These are phyloP conservation scores for Aspergillus tamarii DNA, from an alignment of 2,329 filamentous ascomycete genomes.

Conservation along the genomic window DNA sequence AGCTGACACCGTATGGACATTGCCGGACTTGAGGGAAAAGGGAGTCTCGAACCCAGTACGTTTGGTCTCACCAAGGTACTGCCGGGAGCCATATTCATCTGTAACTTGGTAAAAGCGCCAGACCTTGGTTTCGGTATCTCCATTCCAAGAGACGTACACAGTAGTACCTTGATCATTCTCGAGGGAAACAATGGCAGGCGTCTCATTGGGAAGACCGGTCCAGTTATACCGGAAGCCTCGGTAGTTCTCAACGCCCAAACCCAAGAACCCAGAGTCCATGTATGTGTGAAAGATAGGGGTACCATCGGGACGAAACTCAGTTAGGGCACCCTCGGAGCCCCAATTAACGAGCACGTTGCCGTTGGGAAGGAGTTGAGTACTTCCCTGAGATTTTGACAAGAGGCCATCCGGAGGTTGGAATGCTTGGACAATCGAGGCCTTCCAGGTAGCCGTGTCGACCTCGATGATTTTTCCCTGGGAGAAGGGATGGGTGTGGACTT, in stretches of 20 bases:
- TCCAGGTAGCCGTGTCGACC: conserved; percentile 49
- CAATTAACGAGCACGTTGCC: conserved; percentile 61
- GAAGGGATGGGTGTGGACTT: conserved; percentile 44
- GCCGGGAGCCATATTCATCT: conserved; percentile 28
- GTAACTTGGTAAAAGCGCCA: conserved; percentile 56
- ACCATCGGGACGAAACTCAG: conserved; percentile 36
- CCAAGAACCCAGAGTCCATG: conserved; percentile 48
- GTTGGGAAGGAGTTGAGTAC: conserved; percentile 57
- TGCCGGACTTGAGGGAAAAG: conserved; percentile 23
- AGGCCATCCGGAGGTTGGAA: conserved; percentile 55
- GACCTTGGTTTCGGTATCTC: conserved; percentile 49
- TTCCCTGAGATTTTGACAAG: conserved; percentile 55
- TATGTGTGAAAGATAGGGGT: conserved; percentile 44
- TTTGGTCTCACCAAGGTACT: conserved; percentile 30
- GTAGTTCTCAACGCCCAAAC: conserved; percentile 43
- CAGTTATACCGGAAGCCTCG: conserved; percentile 45
- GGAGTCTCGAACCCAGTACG: conserved; percentile 37
- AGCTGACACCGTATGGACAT: conserved; percentile 44
- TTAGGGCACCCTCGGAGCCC: conserved; percentile 54
- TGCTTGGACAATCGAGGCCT: conserved; percentile 50
- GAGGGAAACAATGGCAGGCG: conserved; percentile 42
- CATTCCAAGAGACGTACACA: conserved; percentile 61
- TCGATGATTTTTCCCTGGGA: conserved; percentile 51
- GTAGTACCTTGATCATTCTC: conserved; percentile 33
- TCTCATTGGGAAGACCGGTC: conserved; percentile 41